Conservation (phyloP, 208 protist genomes). For the Crithidia expoeki region DNA sequence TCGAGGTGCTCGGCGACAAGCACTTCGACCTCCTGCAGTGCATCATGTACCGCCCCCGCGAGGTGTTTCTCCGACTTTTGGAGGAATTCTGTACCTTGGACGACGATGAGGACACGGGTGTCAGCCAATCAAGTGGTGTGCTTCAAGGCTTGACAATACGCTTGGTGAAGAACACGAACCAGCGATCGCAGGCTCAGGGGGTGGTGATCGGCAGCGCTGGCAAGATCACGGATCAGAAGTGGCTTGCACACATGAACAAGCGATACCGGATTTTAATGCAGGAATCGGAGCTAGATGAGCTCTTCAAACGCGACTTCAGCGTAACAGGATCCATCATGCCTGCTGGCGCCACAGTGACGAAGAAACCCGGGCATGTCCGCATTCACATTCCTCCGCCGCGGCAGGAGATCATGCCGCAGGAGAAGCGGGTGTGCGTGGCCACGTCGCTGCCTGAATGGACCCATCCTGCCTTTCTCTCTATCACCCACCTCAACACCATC, state of each 20-base stretch:
- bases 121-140: constrained; percentile 24
- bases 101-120: constrained; percentile 48
- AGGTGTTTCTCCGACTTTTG: constrained; percentile 84
- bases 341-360: constrained; percentile 60
- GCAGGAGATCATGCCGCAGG: constrained; percentile 66
- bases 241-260: constrained; percentile 86
- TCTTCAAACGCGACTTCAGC: constrained; percentile 86
- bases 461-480: constrained; percentile 88
- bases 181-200: constrained; percentile 41
- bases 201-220: constrained; percentile 51
- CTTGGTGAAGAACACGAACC: constrained; percentile 67
- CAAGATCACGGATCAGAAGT: constrained; percentile 65
- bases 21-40: constrained; percentile 89
- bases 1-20: constrained; percentile 74
- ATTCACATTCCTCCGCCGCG: constrained; percentile 85
- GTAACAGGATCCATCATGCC: constrained; percentile 73
- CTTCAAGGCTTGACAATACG: constrained; percentile 60
- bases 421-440: constrained; percentile 80
- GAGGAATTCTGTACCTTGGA: constrained; percentile 91
- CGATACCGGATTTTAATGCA: constrained; percentile 86
- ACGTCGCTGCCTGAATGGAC: constrained; percentile 90
- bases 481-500: constrained; percentile 96
- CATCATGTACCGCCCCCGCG: constrained; percentile 79
- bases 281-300: constrained; percentile 85
- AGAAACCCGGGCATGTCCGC: constrained; percentile 71